Conservation (phyloP, 176 grass and related monocot species). For the Rhipidocladum racemiflorum region DNA sequence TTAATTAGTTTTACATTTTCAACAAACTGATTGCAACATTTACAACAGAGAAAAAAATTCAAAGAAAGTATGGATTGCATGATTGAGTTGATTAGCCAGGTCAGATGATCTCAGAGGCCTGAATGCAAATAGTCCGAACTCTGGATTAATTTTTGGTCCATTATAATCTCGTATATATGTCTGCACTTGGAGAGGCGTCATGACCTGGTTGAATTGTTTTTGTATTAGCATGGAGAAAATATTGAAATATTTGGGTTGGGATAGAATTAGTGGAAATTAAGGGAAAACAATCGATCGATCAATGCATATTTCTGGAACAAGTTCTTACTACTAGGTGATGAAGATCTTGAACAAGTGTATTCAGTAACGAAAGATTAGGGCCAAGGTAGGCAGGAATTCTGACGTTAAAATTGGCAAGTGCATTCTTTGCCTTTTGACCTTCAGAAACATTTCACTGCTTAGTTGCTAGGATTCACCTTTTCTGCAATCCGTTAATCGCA, state of each 20-base stretch:
- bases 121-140: not conserved
- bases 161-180: not conserved
- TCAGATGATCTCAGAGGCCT: not conserved
- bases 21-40: not conserved
- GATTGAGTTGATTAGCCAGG: not conserved
- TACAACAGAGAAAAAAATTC: not conserved
- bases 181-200: not conserved
- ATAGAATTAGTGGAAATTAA: constrained; percentile 1
- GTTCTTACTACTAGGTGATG: not conserved
- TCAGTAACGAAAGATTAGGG: not conserved
- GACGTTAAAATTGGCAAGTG: not conserved
- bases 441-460: not conserved
- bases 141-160: not conserved
- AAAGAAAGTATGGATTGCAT: not conserved
- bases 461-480: not conserved
- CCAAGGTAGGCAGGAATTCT: not conserved
- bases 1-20: not conserved
- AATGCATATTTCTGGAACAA: not conserved
- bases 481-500: not conserved
- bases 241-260: not conserved
- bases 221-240: not conserved
- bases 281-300: not conserved
- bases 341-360: constrained; percentile 14
- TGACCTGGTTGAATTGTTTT: not conserved
- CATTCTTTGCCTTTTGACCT: not conserved